These are phyloP conservation scores for Sonneratia caseolaris DNA, from an alignment of 345 rosid species.

Conservation along the genomic window DNA sequence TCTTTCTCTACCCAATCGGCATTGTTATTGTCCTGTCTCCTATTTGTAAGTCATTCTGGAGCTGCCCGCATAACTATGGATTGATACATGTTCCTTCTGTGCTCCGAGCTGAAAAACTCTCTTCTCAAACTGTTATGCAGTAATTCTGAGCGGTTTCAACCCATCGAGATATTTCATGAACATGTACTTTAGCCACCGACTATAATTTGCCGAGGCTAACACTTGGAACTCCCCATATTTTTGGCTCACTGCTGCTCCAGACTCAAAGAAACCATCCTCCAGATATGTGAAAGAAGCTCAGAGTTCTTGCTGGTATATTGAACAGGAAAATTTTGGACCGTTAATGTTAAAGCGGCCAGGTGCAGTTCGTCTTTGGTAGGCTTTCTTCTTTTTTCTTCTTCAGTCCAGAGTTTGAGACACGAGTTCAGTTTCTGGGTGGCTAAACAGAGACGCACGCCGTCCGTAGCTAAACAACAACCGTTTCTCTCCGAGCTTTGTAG, in stretches of 20 bases:
- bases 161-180: conserved; percentile 96
- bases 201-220: conserved; percentile 29
- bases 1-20: conserved; percentile 94
- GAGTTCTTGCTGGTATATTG: background rate
- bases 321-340: background rate
- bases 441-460: background rate
- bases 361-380: conserved; percentile 4
- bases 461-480: background rate
- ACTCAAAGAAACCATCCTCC: background rate
- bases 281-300: background rate
- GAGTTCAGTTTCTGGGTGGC: background rate
- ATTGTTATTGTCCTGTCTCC: conserved; percentile 69
- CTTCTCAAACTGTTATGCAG: conserved; percentile 33
- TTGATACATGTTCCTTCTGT: background rate
- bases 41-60: conserved; percentile 47
- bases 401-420: background rate
- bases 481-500: background rate
- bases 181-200: conserved; percentile 70
- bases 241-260: background rate
- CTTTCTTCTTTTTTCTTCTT: background rate
- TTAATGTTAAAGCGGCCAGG: background rate
- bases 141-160: conserved; percentile 89
- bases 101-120: background rate
- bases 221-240: conserved; percentile 10
- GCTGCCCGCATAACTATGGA: background rate